phyloP scores from a whole-genome alignment of 2,329 filamentous ascomycete genomes.

The Botrytis byssoidea region DNA sequence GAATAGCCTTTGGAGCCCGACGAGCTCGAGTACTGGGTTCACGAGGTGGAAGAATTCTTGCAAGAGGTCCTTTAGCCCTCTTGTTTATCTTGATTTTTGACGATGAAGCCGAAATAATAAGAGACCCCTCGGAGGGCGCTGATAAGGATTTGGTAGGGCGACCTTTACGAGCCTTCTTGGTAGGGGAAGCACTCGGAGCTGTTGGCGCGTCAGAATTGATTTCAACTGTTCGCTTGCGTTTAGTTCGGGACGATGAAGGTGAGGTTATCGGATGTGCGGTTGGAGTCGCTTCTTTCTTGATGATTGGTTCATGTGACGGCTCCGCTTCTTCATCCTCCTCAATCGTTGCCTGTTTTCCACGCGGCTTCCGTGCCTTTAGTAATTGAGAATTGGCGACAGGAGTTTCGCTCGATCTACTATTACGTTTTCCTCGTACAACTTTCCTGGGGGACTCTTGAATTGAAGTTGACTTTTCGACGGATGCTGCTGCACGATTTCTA shows the following conservation, averaged over 20 bases:
- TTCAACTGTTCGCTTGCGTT: constrained; percentile 21
- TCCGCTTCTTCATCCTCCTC: constrained; percentile 9
- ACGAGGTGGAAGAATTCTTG: constrained; percentile 22
- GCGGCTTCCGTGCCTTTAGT: constrained; percentile 23
- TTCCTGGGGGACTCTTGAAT: constrained; percentile 13
- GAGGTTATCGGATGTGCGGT: neutral
- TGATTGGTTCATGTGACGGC: constrained; percentile 6
- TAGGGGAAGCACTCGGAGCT: constrained; percentile 9
- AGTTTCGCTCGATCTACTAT: constrained; percentile 20
- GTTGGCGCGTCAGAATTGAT: constrained; percentile 10
- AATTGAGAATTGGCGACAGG: neutral
- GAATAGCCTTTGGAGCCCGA: constrained; percentile 26
- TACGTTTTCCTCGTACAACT: constrained; percentile 21
- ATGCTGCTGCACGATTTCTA: constrained; percentile 6
- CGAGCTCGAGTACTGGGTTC: constrained; percentile 30
- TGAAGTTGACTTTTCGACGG: neutral
- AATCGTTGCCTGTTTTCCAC: constrained; percentile 7
- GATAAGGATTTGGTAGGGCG: constrained; percentile 15
- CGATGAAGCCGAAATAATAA: neutral
- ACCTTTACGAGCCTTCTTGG: constrained; percentile 18
- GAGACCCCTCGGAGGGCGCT: neutral
- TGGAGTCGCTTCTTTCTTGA: constrained; percentile 18
- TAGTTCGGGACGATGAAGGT: constrained; percentile 19
- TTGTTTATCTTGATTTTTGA: constrained; percentile 7
- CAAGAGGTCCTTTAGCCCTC: constrained; percentile 17